phyloP scores from a whole-genome alignment of 2,329 filamentous ascomycete genomes.

The Aspergillus sp. region DNA sequence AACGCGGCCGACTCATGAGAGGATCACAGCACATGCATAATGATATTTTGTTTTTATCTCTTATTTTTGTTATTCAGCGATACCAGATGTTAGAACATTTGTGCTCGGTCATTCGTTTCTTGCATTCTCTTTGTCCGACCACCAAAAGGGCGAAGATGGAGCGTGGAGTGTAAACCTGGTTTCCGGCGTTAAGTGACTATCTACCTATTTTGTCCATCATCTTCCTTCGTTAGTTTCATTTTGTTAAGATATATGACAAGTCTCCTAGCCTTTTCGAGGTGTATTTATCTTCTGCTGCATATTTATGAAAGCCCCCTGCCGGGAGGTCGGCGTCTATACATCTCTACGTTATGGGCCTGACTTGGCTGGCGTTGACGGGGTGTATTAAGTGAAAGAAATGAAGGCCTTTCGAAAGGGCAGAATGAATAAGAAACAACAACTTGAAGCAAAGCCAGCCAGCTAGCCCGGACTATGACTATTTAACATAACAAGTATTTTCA shows the following conservation, averaged over 20 bases:
- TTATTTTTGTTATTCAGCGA: constrained; percentile 11
- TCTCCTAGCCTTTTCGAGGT: not conserved
- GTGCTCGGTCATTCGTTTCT: constrained; percentile 5
- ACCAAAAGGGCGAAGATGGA: constrained; percentile 1
- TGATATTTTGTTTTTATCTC: not conserved
- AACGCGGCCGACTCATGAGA: constrained; percentile 11
- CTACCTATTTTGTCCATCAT: not conserved
- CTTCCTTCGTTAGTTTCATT: constrained; percentile 1
- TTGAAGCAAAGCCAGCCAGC: constrained; percentile 3
- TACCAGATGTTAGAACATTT: constrained; percentile 17
- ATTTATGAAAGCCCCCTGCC: not conserved
- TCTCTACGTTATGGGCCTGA: not conserved
- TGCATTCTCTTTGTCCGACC: constrained; percentile 8
- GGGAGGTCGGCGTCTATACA: not conserved
- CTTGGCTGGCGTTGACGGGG: not conserved
- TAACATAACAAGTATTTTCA: not conserved
- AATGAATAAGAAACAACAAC: not conserved
- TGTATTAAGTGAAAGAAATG: not conserved
- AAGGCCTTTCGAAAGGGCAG: not conserved
- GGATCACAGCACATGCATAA: constrained; percentile 14
- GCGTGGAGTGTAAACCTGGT: constrained; percentile 11
- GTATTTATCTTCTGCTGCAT: not conserved
- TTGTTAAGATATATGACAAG: not conserved
- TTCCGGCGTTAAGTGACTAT: constrained; percentile 6
- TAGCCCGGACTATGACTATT: constrained; percentile 2